Evolutionary conservation across 768 basidiomycete genomes (phyloP).

Genomic region (Glaciozyma antarctica): DNA sequence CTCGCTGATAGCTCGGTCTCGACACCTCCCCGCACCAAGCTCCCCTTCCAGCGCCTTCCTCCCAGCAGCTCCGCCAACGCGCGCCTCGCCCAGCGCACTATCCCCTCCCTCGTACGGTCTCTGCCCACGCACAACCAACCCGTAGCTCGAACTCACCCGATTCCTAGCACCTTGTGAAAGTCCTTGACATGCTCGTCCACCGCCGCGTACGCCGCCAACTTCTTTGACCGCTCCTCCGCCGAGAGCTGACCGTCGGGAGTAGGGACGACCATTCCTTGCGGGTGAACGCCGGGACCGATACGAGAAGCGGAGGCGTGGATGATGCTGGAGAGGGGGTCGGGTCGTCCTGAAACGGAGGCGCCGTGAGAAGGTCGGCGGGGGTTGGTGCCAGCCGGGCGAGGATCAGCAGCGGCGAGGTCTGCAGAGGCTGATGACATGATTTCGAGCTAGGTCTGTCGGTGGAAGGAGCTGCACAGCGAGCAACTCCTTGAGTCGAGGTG

Average conservation of each 20-base stretch:
- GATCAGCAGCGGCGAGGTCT: no score
- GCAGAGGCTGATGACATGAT: no score
- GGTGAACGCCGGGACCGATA: not conserved
- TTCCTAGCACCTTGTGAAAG: constrained; percentile 56
- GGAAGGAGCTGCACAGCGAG: no score
- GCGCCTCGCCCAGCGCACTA: not conserved
- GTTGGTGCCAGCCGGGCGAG: not conserved
- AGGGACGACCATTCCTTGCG: not conserved
- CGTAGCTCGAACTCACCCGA: constrained; percentile 33
- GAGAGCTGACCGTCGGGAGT: not conserved
- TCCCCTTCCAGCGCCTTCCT: not conserved
- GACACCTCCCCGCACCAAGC: not conserved
- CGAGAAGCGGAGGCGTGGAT: not conserved
- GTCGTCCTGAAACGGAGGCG: not conserved
- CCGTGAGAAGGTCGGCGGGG: not conserved
- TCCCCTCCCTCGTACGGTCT: not conserved
- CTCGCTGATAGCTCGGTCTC: not conserved
- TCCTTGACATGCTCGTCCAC: constrained; percentile 79
- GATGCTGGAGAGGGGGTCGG: not conserved
- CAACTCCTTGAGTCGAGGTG: no score
- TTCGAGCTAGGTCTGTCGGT: no score
- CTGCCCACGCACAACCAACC: not conserved
- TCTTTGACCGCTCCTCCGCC: constrained; percentile 48
- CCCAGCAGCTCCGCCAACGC: not conserved
- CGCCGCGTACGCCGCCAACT: constrained; percentile 83